phyloP scores from a whole-genome alignment of 2,329 filamentous ascomycete species.

The Fusarium verticillioides region DNA sequence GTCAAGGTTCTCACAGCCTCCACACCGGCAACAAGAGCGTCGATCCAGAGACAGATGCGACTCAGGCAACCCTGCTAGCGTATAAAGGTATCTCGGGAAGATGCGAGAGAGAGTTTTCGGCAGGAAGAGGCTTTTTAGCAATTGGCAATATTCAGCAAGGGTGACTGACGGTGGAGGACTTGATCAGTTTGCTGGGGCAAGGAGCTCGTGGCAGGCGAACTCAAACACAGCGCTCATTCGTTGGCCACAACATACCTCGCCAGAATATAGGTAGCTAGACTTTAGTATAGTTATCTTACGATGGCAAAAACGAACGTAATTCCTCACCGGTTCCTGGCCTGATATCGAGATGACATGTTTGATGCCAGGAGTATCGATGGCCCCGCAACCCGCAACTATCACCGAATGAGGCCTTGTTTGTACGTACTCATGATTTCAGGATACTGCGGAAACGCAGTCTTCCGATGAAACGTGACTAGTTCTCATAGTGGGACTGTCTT shows the following conservation, averaged over 20 bases:
- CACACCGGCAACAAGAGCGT: not conserved
- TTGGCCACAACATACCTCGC: not conserved
- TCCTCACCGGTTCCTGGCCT: not conserved
- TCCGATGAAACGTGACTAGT: not conserved
- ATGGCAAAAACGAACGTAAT: not conserved
- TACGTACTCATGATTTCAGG: not conserved
- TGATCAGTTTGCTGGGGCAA: not conserved
- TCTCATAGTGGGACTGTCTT: not conserved
- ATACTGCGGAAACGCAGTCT: not conserved
- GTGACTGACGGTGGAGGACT: not conserved
- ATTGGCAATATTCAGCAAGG: not conserved
- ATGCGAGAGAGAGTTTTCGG: slow-evolving; percentile 13
- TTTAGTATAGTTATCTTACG: not conserved
- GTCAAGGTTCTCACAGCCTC: not conserved
- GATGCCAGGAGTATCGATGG: not conserved
- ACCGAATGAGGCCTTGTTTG: not conserved
- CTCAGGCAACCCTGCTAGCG: slow-evolving; percentile 12
- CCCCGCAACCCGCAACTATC: not conserved
- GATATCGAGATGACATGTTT: slow-evolving; percentile 1
- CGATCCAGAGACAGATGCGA: not conserved
- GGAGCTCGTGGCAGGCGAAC: not conserved
- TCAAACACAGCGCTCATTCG: not conserved
- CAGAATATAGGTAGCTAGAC: not conserved
- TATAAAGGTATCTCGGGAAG: not conserved
- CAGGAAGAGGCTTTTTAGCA: not conserved